Conservation (phyloP, 371 early-diverging fungal species). For the Syncephalastrum sp. region DNA sequence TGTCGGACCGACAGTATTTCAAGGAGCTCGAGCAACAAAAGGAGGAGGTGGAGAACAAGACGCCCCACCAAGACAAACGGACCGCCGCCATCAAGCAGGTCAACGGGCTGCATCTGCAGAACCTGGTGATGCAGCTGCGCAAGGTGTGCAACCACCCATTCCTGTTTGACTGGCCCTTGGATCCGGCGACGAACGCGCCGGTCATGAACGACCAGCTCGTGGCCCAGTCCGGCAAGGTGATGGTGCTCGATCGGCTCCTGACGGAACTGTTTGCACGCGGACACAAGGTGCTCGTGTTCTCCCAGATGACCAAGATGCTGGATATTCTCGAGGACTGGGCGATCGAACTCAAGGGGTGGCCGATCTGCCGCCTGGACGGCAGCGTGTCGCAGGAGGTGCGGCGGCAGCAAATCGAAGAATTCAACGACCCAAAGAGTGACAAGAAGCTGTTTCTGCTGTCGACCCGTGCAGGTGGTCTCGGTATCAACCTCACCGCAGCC, state of each 20-base stretch:
- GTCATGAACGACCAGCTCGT: slow-evolving; percentile 59
- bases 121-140: slow-evolving; percentile 90
- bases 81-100: slow-evolving; percentile 43
- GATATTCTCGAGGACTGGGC: slow-evolving; percentile 94
- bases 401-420: slow-evolving; percentile 70
- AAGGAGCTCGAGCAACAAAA: slow-evolving; percentile 38
- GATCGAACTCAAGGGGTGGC: slow-evolving; percentile 68
- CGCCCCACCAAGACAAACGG: not conserved
- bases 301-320: slow-evolving; percentile 92
- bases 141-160: slow-evolving; percentile 97
- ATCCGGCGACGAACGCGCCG: slow-evolving; percentile 46
- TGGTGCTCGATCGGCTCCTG: slow-evolving; percentile 83
- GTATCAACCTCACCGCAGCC: slow-evolving; percentile 93
- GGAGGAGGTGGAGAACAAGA: slow-evolving; percentile 26
- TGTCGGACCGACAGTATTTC: slow-evolving; percentile 43
- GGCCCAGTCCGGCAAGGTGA: slow-evolving; percentile 82
- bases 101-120: slow-evolving; percentile 66
- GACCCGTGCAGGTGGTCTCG: slow-evolving; percentile 97
- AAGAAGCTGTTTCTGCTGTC: slow-evolving; percentile 90
- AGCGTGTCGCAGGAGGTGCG: slow-evolving; percentile 77
- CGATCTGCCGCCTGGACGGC: slow-evolving; percentile 96
- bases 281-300: slow-evolving; percentile 92
- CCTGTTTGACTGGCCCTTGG: slow-evolving; percentile 79
- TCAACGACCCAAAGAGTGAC: slow-evolving; percentile 48
- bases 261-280: slow-evolving; percentile 72